Conservation (phyloP, 768 basidiomycete genomes). For the Rhodosporidiobolus sp. region DNA sequence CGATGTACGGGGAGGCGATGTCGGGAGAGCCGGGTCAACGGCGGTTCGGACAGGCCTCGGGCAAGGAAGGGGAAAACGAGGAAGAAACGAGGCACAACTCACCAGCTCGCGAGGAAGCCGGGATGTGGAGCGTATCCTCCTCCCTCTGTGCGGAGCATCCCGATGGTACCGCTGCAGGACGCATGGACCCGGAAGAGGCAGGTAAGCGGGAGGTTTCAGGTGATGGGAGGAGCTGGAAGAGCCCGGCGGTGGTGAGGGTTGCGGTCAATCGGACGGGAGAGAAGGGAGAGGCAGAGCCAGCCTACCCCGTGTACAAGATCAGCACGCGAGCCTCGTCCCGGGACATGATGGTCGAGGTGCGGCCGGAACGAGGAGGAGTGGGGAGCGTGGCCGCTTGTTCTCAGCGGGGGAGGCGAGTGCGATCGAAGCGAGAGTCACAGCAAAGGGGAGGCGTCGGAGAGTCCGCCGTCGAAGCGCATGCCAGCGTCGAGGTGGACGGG, state of each 20-base stretch:
- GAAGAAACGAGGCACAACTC: slow-evolving; percentile 6
- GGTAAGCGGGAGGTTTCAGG: background rate
- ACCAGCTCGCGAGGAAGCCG: slow-evolving; percentile 65
- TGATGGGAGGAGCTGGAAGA: background rate
- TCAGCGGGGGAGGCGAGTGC: background rate
- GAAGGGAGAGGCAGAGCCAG: background rate
- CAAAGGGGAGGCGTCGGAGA: too few relatives aligned
- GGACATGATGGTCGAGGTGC: slow-evolving; percentile 44
- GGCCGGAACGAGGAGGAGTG: background rate
- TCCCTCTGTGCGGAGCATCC: slow-evolving; percentile 40
- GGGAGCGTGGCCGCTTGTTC: background rate
- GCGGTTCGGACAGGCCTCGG: background rate
- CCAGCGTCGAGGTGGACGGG: too few relatives aligned
- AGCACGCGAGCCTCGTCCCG: slow-evolving; percentile 81
- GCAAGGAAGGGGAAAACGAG: background rate
- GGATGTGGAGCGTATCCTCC: slow-evolving; percentile 64
- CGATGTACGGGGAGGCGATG: background rate
- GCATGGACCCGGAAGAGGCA: background rate
- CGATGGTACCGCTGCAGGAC: slow-evolving; percentile 65
- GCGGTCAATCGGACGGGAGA: background rate
- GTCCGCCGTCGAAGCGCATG: too few relatives aligned
- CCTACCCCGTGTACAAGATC: slow-evolving; percentile 71
- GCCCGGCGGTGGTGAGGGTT: background rate
- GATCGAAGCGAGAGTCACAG: background rate
- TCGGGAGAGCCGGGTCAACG: background rate